Conservation (phyloP, 805 yeast species). For the Myxozyma geophila region DNA sequence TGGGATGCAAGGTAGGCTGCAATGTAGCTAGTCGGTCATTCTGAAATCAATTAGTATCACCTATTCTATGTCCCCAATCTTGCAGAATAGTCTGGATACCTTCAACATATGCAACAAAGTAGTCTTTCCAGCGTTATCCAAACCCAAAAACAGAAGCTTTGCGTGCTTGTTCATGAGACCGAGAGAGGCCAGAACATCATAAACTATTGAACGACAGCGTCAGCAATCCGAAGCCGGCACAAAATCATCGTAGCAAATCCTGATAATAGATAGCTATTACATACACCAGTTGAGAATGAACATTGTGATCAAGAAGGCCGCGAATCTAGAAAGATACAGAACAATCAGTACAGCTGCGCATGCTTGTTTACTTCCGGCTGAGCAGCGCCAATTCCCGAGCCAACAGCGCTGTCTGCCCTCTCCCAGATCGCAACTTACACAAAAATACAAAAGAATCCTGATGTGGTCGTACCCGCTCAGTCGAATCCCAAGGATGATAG, state of each 20-base stretch:
- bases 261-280: constrained; percentile 6
- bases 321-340: not conserved
- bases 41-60: constrained; percentile 40
- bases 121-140: constrained; percentile 98
- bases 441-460: no score
- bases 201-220: constrained; percentile 50
- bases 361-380: no score
- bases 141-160: constrained; percentile 90
- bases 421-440: no score
- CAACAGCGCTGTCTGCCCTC: no score
- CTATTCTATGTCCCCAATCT: not conserved
- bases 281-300: constrained; percentile 40
- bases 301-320: constrained; percentile 17
- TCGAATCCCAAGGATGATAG: no score
- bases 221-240: no score
- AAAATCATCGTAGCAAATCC: constrained; percentile 50
- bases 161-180: constrained; percentile 95
- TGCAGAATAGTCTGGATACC: constrained; percentile 25
- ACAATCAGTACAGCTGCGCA: not conserved
- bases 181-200: constrained; percentile 74
- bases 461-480: no score
- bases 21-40: constrained; percentile 97
- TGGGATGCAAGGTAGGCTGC: constrained; percentile 97
- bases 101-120: constrained; percentile 81
- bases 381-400: no score